Evolutionary conservation across 1,284 basidiomycete species (phyloP).

Genomic region (Sporisorium scitamineum): DNA sequence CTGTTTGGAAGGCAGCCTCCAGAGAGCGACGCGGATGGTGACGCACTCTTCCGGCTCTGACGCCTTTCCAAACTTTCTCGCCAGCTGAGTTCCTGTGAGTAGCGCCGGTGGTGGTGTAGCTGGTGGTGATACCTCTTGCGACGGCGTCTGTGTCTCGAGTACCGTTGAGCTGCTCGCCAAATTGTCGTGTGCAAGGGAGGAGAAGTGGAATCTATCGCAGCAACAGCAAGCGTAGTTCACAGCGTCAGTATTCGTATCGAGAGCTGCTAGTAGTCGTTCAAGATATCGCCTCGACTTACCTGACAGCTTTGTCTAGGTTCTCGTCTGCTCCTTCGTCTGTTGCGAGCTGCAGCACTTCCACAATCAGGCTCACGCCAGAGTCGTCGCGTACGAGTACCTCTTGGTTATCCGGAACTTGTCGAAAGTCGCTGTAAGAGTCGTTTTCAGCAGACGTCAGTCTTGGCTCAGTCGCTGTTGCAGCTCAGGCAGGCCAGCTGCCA

Average conservation of each 20-base stretch:
- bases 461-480: neutral
- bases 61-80: constrained; percentile 62
- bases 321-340: constrained; percentile 75
- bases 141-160: constrained; percentile 69
- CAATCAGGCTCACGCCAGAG: constrained; percentile 80
- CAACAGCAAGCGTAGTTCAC: neutral
- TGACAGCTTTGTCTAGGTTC: constrained; percentile 62
- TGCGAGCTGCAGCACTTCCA: constrained; percentile 86
- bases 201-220: constrained; percentile 83
- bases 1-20: constrained; percentile 59
- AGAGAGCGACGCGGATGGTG: constrained; percentile 60
- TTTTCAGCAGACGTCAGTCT: neutral
- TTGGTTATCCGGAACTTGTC: constrained; percentile 96
- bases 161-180: constrained; percentile 75
- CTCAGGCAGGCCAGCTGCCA: neutral
- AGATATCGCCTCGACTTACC: constrained; percentile 45
- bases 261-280: neutral
- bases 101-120: constrained; percentile 48
- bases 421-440: constrained; percentile 76
- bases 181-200: constrained; percentile 92
- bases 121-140: constrained; percentile 10
- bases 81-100: constrained; percentile 56
- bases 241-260: neutral
- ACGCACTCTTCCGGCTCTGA: constrained; percentile 52
- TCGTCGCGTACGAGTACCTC: constrained; percentile 87